These are phyloP conservation scores for Chrysoporthe deuterocubensis DNA, from an alignment of 2,329 filamentous ascomycete genomes.

Conservation along the genomic window DNA sequence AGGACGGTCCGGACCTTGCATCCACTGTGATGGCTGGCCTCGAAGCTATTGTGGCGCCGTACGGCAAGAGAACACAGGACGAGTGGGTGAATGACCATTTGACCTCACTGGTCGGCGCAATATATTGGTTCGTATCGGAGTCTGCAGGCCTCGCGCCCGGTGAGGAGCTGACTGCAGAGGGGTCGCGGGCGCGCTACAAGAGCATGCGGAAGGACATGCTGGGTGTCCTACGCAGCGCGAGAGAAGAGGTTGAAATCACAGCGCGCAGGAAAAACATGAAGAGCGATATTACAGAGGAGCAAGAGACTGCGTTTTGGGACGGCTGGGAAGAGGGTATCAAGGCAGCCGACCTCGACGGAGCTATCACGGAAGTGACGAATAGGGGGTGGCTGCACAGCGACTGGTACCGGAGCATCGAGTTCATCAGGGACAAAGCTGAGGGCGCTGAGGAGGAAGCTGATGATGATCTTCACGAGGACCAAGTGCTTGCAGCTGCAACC, in stretches of 20 bases:
- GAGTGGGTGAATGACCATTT: constrained; percentile 54
- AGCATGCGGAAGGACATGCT: constrained; percentile 53
- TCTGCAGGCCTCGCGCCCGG: constrained; percentile 48
- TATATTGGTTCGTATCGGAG: constrained; percentile 64
- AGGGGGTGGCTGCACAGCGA: constrained; percentile 62
- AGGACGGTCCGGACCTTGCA: constrained; percentile 62
- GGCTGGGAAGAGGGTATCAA: constrained; percentile 53
- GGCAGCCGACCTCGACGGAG: constrained; percentile 62
- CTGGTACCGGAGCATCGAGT: constrained; percentile 65
- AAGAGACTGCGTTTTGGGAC: constrained; percentile 48
- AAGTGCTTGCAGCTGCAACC: constrained; percentile 35
- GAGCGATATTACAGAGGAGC: constrained; percentile 46
- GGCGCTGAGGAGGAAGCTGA: constrained; percentile 36
- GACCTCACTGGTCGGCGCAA: constrained; percentile 60
- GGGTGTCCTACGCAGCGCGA: constrained; percentile 44
- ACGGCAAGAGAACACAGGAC: constrained; percentile 50
- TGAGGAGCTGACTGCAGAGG: constrained; percentile 22
- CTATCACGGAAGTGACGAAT: constrained; percentile 62
- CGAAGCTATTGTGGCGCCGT: constrained; percentile 55
- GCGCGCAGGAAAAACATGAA: constrained; percentile 46
- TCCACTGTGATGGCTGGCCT: constrained; percentile 78
- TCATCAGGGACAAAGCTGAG: constrained; percentile 50
- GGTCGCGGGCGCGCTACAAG: constrained; percentile 47
- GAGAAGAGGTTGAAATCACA: constrained; percentile 40
- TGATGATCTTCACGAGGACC: constrained; percentile 41